Evolutionary conservation across 2,329 filamentous ascomycete genomes (phyloP), one percentile per base, ranked within the genome.

Genomic region (Alternaria rosae): DNA sequence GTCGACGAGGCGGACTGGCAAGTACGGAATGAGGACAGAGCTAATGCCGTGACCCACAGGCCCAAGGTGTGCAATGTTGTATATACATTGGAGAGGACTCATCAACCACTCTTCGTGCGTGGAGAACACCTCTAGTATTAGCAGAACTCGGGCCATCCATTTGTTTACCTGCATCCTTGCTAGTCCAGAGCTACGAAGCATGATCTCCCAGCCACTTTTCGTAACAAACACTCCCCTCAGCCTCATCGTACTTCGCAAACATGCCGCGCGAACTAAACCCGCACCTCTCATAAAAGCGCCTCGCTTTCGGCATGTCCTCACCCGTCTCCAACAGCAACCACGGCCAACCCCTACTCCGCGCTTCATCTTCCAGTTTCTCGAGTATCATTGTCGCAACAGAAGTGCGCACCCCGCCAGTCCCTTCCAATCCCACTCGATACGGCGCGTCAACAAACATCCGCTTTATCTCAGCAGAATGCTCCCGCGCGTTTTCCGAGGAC

Each of bases 1-100:
- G 68, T 78, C 47, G 71, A 78, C 54, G 62, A 71, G 45, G 60
- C 64, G 58, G 65, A 71, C 57, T 56, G 63, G 59, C 55, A 65
- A 62, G 26, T 67, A 53, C 59, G 53, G 32, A 57, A 54, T 52
- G 50, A 54, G 5, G 57, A 45, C 20, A 51, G 57, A 9, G 50
- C 44, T 8, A 43, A 56, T n/a, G 62, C 63, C 7, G 59, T 72
- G 4, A 71, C 74, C 17, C 76, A 81, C 67, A 72, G 72, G 43
- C 79, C 79, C 15, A 76, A 73, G 57, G 65, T 80, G 5, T 63
- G 70, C 35, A 77, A 82, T 59, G 81, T 76, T 75, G 61, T 82
- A 2, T 82, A 82, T 64, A 70, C 81, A 1, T 59, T 82, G 32
- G 72, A 74, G 44, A 65, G 80, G 51, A 81, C 79, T 28, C 65